Evolutionary conservation across 139 green algal genomes (phyloP).

Genomic region (Zygnema circumcarinatum): DNA sequence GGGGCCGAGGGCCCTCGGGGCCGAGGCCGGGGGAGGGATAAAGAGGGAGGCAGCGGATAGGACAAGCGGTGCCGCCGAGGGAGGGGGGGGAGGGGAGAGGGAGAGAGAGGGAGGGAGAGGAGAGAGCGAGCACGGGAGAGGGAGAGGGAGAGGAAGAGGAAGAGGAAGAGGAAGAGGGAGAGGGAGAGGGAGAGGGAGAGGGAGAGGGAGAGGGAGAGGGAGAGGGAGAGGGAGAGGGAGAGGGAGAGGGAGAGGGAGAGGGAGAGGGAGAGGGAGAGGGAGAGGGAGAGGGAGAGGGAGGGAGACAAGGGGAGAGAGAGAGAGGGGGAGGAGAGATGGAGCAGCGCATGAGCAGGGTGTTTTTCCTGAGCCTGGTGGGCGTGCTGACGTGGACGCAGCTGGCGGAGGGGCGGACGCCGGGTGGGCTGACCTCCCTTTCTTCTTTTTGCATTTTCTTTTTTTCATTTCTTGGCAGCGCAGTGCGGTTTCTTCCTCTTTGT

Average conservation of each 20-base stretch:
- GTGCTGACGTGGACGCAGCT: background rate
- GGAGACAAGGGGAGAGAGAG: background rate
- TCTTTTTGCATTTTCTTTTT: no score
- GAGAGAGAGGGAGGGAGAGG: slow-evolving; percentile 12
- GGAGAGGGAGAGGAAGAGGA: background rate
- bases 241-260: background rate
- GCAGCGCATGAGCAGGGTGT: background rate
- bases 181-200: background rate
- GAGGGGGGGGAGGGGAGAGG: slow-evolving; percentile 11
- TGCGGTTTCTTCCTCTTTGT: background rate
- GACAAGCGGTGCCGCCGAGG: no score
- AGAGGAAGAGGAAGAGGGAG: background rate
- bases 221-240: background rate
- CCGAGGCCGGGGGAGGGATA: no score
- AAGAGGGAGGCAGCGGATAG: no score
- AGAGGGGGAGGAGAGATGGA: background rate
- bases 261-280: background rate
- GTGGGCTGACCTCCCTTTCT: background rate
- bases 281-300: background rate
- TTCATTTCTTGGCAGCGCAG: no score
- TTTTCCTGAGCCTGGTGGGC: background rate
- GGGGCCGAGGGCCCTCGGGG: no score
- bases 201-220: background rate
- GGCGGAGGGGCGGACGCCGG: background rate
- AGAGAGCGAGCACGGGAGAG: no score